Evolutionary conservation across 2,329 filamentous ascomycete genomes (phyloP).

Genomic region (Aspergillus texensis): DNA sequence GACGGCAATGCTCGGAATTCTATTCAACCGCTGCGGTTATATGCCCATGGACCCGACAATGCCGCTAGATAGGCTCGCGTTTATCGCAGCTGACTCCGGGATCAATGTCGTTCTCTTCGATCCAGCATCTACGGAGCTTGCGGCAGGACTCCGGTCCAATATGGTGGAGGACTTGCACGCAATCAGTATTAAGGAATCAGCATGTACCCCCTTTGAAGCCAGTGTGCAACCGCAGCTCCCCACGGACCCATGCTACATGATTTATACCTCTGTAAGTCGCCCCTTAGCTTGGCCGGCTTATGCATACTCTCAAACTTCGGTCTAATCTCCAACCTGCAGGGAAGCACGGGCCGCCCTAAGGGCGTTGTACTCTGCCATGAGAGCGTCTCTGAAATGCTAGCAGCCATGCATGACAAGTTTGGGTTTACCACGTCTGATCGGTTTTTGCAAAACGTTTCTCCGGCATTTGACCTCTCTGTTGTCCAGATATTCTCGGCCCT

Average conservation of each 20-base stretch:
- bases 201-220: too few relatives aligned
- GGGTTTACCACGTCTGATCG: background rate
- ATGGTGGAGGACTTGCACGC: too few relatives aligned
- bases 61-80: background rate
- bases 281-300: too few relatives aligned
- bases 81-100: conserved; percentile 1
- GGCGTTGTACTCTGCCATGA: background rate
- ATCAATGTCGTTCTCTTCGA: too few relatives aligned
- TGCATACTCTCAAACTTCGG: too few relatives aligned
- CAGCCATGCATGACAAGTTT: background rate
- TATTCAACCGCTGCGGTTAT: background rate
- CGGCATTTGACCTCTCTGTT: conserved; percentile 4
- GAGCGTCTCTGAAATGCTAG: conserved; percentile 1
- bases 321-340: background rate
- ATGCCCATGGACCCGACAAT: conserved; percentile 5
- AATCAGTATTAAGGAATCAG: too few relatives aligned
- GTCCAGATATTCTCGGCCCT: conserved; percentile 2
- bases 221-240: too few relatives aligned
- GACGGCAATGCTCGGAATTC: background rate
- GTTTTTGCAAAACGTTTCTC: conserved; percentile 1
- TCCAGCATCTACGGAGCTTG: too few relatives aligned
- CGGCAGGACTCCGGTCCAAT: too few relatives aligned
- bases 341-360: conserved; percentile 9
- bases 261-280: conserved; percentile 10
- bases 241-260: background rate